Conservation (phyloP, 2,329 filamentous ascomycete genomes). For the Hirsutella thompsonii region DNA sequence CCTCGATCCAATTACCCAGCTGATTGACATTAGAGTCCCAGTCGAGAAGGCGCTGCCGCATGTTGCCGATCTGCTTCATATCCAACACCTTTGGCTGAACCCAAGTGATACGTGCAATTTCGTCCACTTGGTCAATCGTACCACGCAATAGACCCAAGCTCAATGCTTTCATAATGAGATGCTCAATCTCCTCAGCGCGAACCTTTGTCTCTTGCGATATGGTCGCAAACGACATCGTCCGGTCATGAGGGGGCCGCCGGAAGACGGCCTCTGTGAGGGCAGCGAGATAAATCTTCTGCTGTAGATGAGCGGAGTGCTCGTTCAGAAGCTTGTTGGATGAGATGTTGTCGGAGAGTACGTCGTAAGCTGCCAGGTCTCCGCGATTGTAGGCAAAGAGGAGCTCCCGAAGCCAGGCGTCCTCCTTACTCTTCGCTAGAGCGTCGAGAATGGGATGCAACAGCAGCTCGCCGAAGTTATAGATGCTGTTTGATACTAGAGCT, state of each 20-base stretch:
- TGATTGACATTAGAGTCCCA: slow-evolving; percentile 96
- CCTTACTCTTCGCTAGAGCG: slow-evolving; percentile 54
- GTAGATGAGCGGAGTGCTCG: slow-evolving; percentile 70
- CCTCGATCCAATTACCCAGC: slow-evolving; percentile 93
- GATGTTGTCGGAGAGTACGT: slow-evolving; percentile 70
- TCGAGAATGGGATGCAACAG: slow-evolving; percentile 93
- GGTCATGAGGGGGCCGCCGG: slow-evolving; percentile 87
- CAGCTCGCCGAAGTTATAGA: slow-evolving; percentile 99
- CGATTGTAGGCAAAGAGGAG: slow-evolving; percentile 98
- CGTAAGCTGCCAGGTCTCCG: slow-evolving; percentile 80
- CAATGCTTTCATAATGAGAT: slow-evolving; percentile 97
- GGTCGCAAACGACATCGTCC: slow-evolving; percentile 80
- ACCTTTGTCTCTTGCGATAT: slow-evolving; percentile 92
- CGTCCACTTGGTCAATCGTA: slow-evolving; percentile 91
- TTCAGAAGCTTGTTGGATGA: slow-evolving; percentile 66
- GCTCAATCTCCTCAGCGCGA: slow-evolving; percentile 82
- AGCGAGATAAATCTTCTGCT: slow-evolving; percentile 96
- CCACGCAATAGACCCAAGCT: slow-evolving; percentile 82
- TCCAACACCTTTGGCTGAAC: slow-evolving; percentile 97
- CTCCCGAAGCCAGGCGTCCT: slow-evolving; percentile 79
- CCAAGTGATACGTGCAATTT: slow-evolving; percentile 93
- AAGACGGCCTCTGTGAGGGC: slow-evolving; percentile 94
- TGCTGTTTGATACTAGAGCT: slow-evolving; percentile 82
- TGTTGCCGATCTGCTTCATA: slow-evolving; percentile 86
- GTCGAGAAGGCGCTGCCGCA: slow-evolving; percentile 77